phyloP scores from a whole-genome alignment of 345 rosid species.

The Cochlearia excelsa region DNA sequence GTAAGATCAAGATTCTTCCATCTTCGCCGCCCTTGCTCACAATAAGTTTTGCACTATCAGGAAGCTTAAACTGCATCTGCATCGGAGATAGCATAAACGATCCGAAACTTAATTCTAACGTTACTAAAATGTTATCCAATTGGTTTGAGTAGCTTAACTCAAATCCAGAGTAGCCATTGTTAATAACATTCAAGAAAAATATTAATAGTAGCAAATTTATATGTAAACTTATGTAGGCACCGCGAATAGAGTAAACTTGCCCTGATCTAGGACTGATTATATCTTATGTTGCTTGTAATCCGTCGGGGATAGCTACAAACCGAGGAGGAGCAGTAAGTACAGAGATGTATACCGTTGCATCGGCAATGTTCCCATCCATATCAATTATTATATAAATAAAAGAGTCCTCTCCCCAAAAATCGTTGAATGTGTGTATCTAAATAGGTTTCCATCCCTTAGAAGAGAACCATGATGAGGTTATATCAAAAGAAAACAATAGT shows the following conservation, averaged over 20 bases:
- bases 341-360: conserved; percentile 54
- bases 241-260: conserved; percentile 34
- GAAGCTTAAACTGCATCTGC: conserved; percentile 58
- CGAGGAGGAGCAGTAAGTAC: conserved; percentile 80
- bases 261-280: conserved; percentile 62
- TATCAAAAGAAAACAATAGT: conserved; percentile 12
- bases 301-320: conserved; percentile 61
- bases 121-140: conserved; percentile 62
- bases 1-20: conserved; percentile 46
- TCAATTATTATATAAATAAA: conserved; percentile 65
- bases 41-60: conserved; percentile 45
- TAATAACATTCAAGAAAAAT: conserved; percentile 22
- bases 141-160: conserved; percentile 65
- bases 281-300: conserved; percentile 77
- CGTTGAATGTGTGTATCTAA: conserved; percentile 76
- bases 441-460: conserved; percentile 53
- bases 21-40: conserved; percentile 43
- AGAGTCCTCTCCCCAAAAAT: conserved; percentile 69
- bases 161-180: conserved; percentile 71
- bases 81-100: conserved; percentile 55
- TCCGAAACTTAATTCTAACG: conserved; percentile 58
- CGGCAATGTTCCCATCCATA: conserved; percentile 60
- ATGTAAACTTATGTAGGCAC: background rate
- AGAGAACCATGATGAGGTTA: conserved; percentile 87
- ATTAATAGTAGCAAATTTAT: background rate